Conservation (phyloP, 768 basidiomycete genomes). For the Rhodotorula kratochvilovae region DNA sequence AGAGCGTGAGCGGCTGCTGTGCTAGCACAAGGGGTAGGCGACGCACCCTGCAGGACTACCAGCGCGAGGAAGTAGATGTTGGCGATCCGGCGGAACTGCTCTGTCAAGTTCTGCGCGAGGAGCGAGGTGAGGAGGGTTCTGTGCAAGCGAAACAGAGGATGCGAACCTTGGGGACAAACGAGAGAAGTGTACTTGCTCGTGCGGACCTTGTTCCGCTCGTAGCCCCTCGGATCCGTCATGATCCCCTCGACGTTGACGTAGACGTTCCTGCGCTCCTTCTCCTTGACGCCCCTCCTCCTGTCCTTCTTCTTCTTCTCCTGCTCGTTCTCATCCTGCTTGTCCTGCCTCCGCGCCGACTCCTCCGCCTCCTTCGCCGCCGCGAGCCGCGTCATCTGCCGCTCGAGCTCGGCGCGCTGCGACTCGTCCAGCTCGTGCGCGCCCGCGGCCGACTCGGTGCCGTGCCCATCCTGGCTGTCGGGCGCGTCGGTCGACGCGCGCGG, state of each 20-base stretch:
- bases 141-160: neutral
- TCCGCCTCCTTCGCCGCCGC: slow-evolving; percentile 39
- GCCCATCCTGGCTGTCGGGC: slow-evolving; percentile 23
- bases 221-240: slow-evolving; percentile 54
- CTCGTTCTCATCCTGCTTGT: slow-evolving; percentile 28
- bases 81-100: slow-evolving; percentile 88
- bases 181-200: slow-evolving; percentile 88
- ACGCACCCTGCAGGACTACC: slow-evolving; percentile 60
- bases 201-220: slow-evolving; percentile 85
- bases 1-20: slow-evolving; percentile 13
- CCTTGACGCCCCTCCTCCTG: slow-evolving; percentile 52
- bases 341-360: slow-evolving; percentile 37
- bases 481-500: slow-evolving; percentile 5
- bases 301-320: slow-evolving; percentile 52
- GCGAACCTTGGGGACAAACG: slow-evolving; percentile 72
- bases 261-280: slow-evolving; percentile 59
- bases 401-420: slow-evolving; percentile 29
- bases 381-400: slow-evolving; percentile 31
- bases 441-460: slow-evolving; percentile 7
- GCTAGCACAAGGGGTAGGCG: neutral
- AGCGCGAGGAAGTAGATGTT: slow-evolving; percentile 73
- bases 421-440: slow-evolving; percentile 12
- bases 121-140: neutral
- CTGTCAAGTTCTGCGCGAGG: slow-evolving; percentile 62
- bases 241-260: slow-evolving; percentile 79